These are phyloP conservation scores for Xylaria bambusicola DNA, from an alignment of 495 filamentous ascomycete species.

Conservation along the genomic window DNA sequence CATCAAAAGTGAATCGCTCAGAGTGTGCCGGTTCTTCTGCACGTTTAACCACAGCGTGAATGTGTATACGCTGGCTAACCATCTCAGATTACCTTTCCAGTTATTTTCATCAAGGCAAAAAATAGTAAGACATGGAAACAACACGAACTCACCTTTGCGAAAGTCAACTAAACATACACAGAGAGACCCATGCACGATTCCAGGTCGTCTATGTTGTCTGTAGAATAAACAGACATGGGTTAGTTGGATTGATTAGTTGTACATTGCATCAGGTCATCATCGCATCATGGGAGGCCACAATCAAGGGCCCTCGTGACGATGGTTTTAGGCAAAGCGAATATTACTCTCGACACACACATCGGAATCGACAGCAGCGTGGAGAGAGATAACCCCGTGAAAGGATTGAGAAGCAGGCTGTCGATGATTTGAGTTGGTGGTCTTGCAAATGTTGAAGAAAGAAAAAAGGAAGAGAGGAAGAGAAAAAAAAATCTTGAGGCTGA, in stretches of 20 bases:
- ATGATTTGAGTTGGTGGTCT: slow-evolving; percentile 97
- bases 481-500: slow-evolving; percentile 19
- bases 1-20: slow-evolving; percentile 8
- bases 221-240: neutral
- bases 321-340: slow-evolving; percentile 83
- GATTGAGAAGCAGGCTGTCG: slow-evolving; percentile 61
- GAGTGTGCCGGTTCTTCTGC: slow-evolving; percentile 17
- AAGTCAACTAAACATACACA: neutral
- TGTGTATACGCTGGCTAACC: slow-evolving; percentile 12
- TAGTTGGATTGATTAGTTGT: slow-evolving; percentile 28
- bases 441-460: slow-evolving; percentile 48
- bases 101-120: slow-evolving; percentile 14
- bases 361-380: slow-evolving; percentile 81
- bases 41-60: slow-evolving; percentile 15
- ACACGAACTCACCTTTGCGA: slow-evolving; percentile 2
- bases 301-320: slow-evolving; percentile 92
- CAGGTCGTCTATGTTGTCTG: neutral
- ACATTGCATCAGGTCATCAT: slow-evolving; percentile 88
- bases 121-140: neutral
- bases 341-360: slow-evolving; percentile 84
- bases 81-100: slow-evolving; percentile 18
- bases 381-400: slow-evolving; percentile 21
- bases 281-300: slow-evolving; percentile 85
- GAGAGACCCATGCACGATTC: neutral
- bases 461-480: slow-evolving; percentile 28